Base-by-base conservation (phyloP, 2,329 filamentous ascomycete species). In the Aspergillus arachidicola region DNA sequence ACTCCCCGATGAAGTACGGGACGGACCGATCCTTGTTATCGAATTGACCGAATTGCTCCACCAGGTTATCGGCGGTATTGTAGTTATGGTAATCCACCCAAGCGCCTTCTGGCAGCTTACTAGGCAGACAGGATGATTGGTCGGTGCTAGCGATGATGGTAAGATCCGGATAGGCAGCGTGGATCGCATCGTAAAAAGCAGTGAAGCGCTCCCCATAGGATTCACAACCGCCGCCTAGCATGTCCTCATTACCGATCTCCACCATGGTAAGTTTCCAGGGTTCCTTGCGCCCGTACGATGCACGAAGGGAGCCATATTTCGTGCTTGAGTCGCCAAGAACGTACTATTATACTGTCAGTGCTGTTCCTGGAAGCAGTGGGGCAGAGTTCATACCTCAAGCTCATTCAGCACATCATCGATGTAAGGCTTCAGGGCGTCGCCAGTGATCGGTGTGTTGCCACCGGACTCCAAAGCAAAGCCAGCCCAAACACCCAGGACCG, bases 161-260 rank as follows among this genome's bases (percentile, higher is more conserved):
- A 41, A 88, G 82, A 54, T 87, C 78, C 0, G 86, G 84, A 64
- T 87, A 86, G 6, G 74, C 76, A 36, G 76, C 76, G 59, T 77
- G 80, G 74, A 89, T 85, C 19, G 86, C 86, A 45, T 86, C 73
- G 64, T 86, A 80, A 75, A 89, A 88, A 68, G 81, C 76, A 5
- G 81, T 81, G 70, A 88, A 87, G 10, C 87, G 83, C 68, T 84
- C 77, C 1, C 79, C 73, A 76, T 83, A 86, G 1, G 81, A 81
- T 0, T 68, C 66, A 0, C 79, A 76, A 9, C 81, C 82, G 12
- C 83, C 83, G 11, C 81, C 80, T 3, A 89, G 82, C 78, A 84
- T 85, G 66, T 90, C 88, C 71, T 90, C 87, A 71, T 90, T 90
- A 59, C 88, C 87, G 55, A 89, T 77, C 73, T 89, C 87, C 54